Evolutionary conservation across 179 eudicot genomes (phyloP).

Genomic region (Spinacia oleracea): DNA sequence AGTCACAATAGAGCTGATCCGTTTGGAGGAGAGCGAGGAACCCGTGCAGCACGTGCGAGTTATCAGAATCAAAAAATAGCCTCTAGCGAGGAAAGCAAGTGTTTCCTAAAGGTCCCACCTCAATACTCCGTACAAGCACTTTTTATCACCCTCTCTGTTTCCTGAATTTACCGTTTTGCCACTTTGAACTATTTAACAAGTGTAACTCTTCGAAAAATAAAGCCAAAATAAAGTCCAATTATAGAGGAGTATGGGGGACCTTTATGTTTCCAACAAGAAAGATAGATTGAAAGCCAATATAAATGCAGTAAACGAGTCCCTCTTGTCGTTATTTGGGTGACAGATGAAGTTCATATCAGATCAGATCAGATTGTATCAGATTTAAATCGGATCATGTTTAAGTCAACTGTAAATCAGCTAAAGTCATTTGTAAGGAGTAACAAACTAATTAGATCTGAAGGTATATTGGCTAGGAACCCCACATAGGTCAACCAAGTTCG

Average conservation of each 20-base stretch:
- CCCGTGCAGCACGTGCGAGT: slow-evolving; percentile 10
- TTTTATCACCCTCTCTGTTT: background rate
- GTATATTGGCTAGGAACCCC: no score
- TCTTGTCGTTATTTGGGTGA: background rate
- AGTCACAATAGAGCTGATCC: no score
- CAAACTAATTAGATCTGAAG: no score
- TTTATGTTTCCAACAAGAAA: background rate
- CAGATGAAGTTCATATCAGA: no score
- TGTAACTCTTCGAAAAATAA: background rate
- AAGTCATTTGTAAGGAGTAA: no score
- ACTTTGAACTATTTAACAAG: background rate
- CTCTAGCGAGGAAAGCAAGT: background rate
- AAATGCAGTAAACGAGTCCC: no score
- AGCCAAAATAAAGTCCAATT: background rate
- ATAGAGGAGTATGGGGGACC: background rate
- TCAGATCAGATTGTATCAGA: background rate
- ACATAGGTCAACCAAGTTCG: no score
- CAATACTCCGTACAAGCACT: no score
- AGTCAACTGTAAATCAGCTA: no score
- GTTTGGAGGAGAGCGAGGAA: slow-evolving; percentile 5
- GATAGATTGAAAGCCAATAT: background rate
- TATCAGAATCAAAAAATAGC: background rate
- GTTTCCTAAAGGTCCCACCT: background rate
- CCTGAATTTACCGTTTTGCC: background rate
- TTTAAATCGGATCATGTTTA: background rate